A percentile compares a stretch with the other conserved stretches of the same genome.
Conservation (phyloP, 148 eudicot genomes). For the Fagopyrum tataricum region DNA sequence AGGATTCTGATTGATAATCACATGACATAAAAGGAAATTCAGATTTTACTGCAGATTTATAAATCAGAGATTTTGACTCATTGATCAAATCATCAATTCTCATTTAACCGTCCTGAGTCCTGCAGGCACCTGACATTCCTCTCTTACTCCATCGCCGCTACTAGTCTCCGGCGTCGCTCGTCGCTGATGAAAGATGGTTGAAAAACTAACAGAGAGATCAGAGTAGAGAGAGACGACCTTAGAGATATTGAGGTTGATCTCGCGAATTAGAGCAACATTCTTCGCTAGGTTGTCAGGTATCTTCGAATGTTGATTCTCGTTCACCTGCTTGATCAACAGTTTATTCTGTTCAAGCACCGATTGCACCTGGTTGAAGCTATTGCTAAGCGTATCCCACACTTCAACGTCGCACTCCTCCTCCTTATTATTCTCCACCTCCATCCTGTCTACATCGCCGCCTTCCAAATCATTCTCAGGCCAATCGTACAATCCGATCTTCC, state of each 20-base stretch:
- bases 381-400: conserved; percentile 34
- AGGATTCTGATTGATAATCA: neutral
- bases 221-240: conserved; percentile 46
- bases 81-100: neutral
- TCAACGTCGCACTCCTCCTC: conserved; percentile 19
- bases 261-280: conserved; percentile 53
- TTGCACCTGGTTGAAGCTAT: conserved; percentile 44
- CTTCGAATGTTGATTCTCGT: conserved; percentile 64
- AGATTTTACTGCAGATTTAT: neutral
- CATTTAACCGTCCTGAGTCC: neutral
- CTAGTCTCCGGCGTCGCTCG: conserved; percentile 32
- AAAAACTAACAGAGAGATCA: conserved; percentile 39
- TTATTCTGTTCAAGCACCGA: conserved; percentile 52
- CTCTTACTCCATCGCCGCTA: neutral
- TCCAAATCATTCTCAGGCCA: neutral
- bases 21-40: neutral
- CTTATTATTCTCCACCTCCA: no score
- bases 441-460: neutral
- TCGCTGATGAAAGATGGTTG: conserved; percentile 27
- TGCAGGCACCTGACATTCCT: neutral
- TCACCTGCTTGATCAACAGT: conserved; percentile 47
- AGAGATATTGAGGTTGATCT: conserved; percentile 45
- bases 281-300: conserved; percentile 44
- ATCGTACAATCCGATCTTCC: conserved; percentile 7
- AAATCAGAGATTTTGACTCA: neutral